A percentile compares a stretch with the other conserved stretches of the same genome.
These are phyloP conservation scores for Colletotrichum sublineola DNA, from an alignment of 2,329 filamentous ascomycete genomes.

Conservation along the genomic window DNA sequence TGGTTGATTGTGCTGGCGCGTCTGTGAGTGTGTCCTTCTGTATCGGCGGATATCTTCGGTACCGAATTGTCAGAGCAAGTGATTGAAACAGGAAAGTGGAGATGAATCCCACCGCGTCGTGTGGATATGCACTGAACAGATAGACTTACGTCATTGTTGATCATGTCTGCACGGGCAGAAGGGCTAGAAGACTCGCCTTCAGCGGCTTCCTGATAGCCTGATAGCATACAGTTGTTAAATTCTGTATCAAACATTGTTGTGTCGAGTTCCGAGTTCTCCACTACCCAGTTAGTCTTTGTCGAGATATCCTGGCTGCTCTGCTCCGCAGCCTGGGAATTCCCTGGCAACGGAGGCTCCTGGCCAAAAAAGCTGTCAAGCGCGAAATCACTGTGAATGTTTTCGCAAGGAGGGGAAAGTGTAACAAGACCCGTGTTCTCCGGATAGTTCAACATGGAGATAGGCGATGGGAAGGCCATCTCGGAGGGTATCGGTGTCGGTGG, in stretches of 20 bases:
- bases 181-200: background rate
- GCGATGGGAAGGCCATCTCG: background rate
- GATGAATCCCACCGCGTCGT: no score
- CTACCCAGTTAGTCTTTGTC: background rate
- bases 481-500: background rate
- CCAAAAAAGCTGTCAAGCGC: background rate
- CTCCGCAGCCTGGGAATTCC: background rate
- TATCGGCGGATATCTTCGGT: background rate
- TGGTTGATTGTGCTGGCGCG: background rate
- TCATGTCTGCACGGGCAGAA: background rate
- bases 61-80: background rate
- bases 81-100: background rate
- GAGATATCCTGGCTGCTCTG: background rate
- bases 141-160: background rate
- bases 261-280: background rate
- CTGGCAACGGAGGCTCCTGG: background rate
- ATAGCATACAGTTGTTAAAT: background rate
- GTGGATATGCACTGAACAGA: background rate
- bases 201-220: background rate
- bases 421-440: background rate
- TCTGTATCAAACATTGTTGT: background rate
- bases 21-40: background rate
- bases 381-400: background rate
- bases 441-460: background rate
- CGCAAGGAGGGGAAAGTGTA: background rate